Base-by-base conservation (phyloP, 2,329 filamentous ascomycete genomes). In the Neopestalotiopsis sp. region DNA sequence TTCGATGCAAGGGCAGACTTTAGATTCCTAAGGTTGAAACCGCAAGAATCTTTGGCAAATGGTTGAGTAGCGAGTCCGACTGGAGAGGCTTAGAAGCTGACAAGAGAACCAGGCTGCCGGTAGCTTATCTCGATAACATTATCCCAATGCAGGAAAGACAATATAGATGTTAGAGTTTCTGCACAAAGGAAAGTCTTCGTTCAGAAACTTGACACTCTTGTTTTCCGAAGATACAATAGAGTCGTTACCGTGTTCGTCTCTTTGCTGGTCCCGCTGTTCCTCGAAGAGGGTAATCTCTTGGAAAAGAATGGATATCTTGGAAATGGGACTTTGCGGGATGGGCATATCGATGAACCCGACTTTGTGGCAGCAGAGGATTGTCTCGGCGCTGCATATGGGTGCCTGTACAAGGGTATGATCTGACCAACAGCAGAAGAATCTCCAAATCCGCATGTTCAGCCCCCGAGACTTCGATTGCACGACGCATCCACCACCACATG, bases 361-460 rank as follows among this genome's bases (percentile, higher is more conserved):
- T 10, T 20, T 57, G 17, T 34, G 65, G 58, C 24, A 32, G 40
- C 32, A 45, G 52, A 61, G 56, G 24, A 45, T 56, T 60, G 56
- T 42, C 52, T 59, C 32, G 17, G 30, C 24, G 58, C 52, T 56
- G 38, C 30, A 56, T 61, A 40, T 52, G 56, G 34, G 24, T 42
- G 64, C 28, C 14, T 34, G 49, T 10, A 30, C n/a, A 14, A 34
- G 30, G 10, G 34, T 62, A 32, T 17, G 32, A 40, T 20, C 56
- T 67, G 65, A 60, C 65, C 65, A 67, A 67, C 65, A 60, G 65
- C 65, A 67, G 65, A 52, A 59, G 34, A 30, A 12, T 32, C 10
- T 49, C 42, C 49, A 56, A 28, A 24, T 45, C 63, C 30, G 65
- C 34, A 20, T 34, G 28, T 66, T 66, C 65, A 45, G 65, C 65